Evolutionary conservation across 2,329 filamentous ascomycete genomes (phyloP).

Genomic region (Talaromyces albobiverticillius): DNA sequence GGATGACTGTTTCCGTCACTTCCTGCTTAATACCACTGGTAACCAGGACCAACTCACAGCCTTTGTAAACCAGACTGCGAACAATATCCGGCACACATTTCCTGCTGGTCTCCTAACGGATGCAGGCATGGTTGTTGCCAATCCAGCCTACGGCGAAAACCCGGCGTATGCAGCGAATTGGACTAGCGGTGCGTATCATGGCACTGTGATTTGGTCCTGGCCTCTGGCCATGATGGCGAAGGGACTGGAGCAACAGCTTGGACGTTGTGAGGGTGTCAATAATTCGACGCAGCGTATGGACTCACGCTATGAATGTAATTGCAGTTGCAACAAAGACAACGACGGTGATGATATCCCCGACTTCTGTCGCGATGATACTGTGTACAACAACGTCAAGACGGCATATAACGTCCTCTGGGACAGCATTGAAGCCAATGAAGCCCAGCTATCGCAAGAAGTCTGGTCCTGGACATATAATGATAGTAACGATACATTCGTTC

Average conservation of each 20-base stretch:
- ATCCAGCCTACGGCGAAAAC: conserved; percentile 56
- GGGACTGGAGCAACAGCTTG: conserved; percentile 58
- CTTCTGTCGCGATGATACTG: conserved; percentile 49
- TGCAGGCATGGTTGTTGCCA: conserved; percentile 59
- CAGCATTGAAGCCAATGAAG: conserved; percentile 55
- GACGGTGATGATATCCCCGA: conserved; percentile 29
- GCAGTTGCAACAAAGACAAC: not conserved
- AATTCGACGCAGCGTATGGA: not conserved
- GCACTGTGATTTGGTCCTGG: conserved; percentile 65
- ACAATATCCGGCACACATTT: conserved; percentile 57
- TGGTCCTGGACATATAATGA: conserved; percentile 60
- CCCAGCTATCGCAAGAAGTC: conserved; percentile 56
- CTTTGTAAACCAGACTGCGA: conserved; percentile 57
- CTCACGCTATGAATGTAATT: not conserved
- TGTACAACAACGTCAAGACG: conserved; percentile 45
- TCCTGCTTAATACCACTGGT: conserved; percentile 57
- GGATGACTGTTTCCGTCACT: conserved; percentile 63
- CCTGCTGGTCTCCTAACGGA: conserved; percentile 58
- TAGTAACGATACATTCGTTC: conserved; percentile 45
- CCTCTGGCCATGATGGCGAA: conserved; percentile 63
- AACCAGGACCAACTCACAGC: conserved; percentile 55
- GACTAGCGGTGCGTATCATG: conserved; percentile 60
- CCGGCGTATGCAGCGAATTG: conserved; percentile 51
- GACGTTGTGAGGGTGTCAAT: conserved; percentile 41
- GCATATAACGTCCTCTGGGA: conserved; percentile 64